phyloP scores from a whole-genome alignment of 225 moss, liverwort and hornwort species.

The Pseudoscleropodium purum region DNA sequence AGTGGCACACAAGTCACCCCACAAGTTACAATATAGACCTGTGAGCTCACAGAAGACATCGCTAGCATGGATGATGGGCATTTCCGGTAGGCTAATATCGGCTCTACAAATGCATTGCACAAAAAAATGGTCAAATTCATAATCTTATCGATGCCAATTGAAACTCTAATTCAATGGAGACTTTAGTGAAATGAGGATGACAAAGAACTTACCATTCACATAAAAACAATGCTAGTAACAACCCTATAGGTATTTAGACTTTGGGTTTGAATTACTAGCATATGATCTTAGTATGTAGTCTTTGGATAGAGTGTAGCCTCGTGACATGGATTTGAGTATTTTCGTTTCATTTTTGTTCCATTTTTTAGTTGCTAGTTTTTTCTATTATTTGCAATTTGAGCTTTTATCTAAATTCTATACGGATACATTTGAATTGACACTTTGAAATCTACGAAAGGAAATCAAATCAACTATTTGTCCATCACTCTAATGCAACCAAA shows the following conservation, averaged over 20 bases:
- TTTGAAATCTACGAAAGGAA: neutral
- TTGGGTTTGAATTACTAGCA: conserved; percentile 60
- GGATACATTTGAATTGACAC: neutral
- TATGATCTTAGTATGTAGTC: conserved; percentile 79
- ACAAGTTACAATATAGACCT: conserved; percentile 17
- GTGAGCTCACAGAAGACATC: conserved; percentile 71
- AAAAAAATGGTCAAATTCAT: neutral
- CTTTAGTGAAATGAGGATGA: too few relatives aligned
- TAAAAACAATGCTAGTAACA: conserved; percentile 23
- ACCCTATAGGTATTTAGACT: conserved; percentile 86
- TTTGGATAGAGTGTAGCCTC: conserved; percentile 76
- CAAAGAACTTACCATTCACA: neutral
- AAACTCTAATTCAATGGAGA: neutral
- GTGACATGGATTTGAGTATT: conserved; percentile 54
- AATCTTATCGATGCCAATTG: neutral
- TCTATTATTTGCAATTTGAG: neutral
- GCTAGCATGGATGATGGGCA: conserved; percentile 78
- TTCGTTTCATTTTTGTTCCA: neutral
- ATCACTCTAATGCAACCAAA: conserved; percentile 39
- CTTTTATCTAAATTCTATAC: neutral
- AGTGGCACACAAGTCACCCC: neutral
- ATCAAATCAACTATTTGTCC: neutral
- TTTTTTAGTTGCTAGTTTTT: neutral
- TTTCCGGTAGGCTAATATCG: conserved; percentile 50
- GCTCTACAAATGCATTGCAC: conserved; percentile 23